These are phyloP conservation scores for Oryza brachyantha DNA, from an alignment of 176 grass and related monocot genomes.

Conservation along the genomic window DNA sequence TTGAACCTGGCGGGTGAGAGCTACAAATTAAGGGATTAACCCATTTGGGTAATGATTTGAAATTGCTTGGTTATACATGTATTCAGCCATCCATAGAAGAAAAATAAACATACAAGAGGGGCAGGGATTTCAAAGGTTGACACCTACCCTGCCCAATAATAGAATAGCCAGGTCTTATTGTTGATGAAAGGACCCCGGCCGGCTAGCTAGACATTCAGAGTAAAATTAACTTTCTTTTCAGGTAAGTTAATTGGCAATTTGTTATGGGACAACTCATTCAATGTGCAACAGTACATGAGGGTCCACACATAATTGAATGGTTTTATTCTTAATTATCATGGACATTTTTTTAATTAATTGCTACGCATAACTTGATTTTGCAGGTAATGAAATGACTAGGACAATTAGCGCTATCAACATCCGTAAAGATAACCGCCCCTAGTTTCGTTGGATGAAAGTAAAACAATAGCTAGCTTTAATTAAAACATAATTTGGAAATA, in stretches of 20 bases:
- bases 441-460: background rate
- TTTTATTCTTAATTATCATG: background rate
- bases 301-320: background rate
- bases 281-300: background rate
- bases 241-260: background rate
- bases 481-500: background rate
- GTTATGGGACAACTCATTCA: background rate
- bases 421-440: background rate
- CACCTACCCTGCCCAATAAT: conserved; percentile 33
- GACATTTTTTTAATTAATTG: background rate
- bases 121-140: conserved; percentile 20
- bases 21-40: background rate
- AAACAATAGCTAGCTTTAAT: background rate
- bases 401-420: background rate
- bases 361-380: background rate
- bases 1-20: background rate
- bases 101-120: conserved; percentile 11
- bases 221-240: background rate
- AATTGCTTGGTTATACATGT: background rate
- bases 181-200: background rate
- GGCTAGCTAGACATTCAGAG: background rate
- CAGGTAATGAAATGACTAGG: background rate
- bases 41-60: background rate
- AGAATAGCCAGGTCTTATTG: background rate
- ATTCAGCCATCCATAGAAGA: conserved; percentile 17